Conservation (phyloP, 768 basidiomycete genomes). For the Collybia sordida region DNA sequence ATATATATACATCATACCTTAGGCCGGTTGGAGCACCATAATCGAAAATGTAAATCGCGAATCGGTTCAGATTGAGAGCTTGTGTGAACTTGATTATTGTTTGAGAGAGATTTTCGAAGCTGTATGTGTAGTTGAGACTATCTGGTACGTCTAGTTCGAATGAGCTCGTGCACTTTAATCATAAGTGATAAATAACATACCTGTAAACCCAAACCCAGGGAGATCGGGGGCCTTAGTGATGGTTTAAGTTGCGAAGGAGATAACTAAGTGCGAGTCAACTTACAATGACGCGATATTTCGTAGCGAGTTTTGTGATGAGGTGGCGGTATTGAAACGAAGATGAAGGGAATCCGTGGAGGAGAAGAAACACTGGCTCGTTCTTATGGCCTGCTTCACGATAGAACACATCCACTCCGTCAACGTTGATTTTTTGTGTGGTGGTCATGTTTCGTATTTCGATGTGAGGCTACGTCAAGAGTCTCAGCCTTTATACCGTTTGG, state of each 20-base stretch:
- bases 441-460: background rate
- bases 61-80: constrained; percentile 34
- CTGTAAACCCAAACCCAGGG: constrained; percentile 51
- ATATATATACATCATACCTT: constrained; percentile 16
- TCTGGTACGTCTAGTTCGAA: constrained; percentile 24
- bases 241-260: background rate
- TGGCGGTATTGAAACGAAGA: constrained; percentile 50
- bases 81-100: constrained; percentile 43
- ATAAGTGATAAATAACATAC: constrained; percentile 4
- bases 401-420: constrained; percentile 37
- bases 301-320: constrained; percentile 40
- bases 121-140: constrained; percentile 34
- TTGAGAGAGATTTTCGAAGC: constrained; percentile 37
- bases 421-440: constrained; percentile 2
- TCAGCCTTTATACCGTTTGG: background rate
- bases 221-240: constrained; percentile 42
- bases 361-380: constrained; percentile 33
- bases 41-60: constrained; percentile 48
- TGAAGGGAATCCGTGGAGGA: constrained; percentile 51
- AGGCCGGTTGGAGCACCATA: constrained; percentile 41
- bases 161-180: background rate
- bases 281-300: constrained; percentile 38
- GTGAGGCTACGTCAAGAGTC: background rate
- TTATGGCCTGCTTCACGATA: constrained; percentile 40
- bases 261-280: background rate